A percentile compares a stretch with the other conserved stretches of the same genome.
phyloP scores from a whole-genome alignment of 208 protist species.

The Porcisia hertigi region DNA sequence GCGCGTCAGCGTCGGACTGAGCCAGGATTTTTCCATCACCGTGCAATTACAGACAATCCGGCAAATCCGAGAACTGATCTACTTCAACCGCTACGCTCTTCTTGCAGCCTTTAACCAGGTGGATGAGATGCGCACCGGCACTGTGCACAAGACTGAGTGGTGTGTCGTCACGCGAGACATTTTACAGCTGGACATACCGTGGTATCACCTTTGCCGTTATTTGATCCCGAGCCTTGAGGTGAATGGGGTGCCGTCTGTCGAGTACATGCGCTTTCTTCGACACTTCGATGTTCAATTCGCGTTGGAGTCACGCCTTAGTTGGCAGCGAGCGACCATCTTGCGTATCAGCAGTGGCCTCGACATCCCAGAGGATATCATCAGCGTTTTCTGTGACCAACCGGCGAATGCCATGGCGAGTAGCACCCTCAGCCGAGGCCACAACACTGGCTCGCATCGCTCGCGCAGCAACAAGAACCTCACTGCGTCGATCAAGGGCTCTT shows the following conservation, averaged over 20 bases:
- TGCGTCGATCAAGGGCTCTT: not conserved
- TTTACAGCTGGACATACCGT: constrained; percentile 76
- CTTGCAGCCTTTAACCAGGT: constrained; percentile 72
- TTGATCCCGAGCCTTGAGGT: constrained; percentile 52
- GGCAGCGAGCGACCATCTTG: constrained; percentile 44
- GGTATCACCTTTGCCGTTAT: constrained; percentile 86
- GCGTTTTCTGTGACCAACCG: constrained; percentile 40
- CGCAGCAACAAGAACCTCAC: not conserved
- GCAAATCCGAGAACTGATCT: constrained; percentile 72
- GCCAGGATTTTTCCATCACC: constrained; percentile 34
- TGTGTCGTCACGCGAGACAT: constrained; percentile 70
- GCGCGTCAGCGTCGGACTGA: constrained; percentile 6
- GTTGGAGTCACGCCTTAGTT: constrained; percentile 43
- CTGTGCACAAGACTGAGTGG: constrained; percentile 89
- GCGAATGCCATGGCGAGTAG: not conserved
- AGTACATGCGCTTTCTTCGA: constrained; percentile 78
- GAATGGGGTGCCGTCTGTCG: constrained; percentile 66
- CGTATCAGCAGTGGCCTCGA: constrained; percentile 63
- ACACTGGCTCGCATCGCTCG: not conserved
- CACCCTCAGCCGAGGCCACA: not conserved
- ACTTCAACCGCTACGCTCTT: constrained; percentile 71
- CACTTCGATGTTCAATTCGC: constrained; percentile 65
- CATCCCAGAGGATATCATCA: constrained; percentile 71
- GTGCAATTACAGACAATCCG: constrained; percentile 56
- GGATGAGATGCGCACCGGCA: constrained; percentile 66